Base-by-base conservation (phyloP, 352 stramenopile species). In the Phytophthora brassicae region DNA sequence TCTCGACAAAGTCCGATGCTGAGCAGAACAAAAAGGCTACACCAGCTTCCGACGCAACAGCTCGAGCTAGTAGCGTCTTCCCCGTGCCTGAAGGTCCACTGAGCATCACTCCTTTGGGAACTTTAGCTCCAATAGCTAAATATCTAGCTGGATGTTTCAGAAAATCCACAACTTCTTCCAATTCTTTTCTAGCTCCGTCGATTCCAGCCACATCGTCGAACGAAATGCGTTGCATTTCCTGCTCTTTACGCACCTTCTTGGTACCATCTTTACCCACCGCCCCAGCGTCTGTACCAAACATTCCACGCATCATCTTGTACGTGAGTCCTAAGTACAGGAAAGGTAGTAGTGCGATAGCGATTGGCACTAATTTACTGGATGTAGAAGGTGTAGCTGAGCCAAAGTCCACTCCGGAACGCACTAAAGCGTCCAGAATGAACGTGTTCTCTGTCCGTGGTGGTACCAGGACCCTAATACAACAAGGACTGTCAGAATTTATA, bases 1-100 rank as follows among this genome's bases (percentile, higher is more conserved):
- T 97, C 63, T 99, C 96, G 9, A 98, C 92, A 76, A 99, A 99
- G 64, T 99, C 94, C n/a, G 92, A 98, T 36, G 92, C 96, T 26
- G 92, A 98, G 61, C 94, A 97, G 60, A 90, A 97, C 41, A 98
- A 89, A 70, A 98, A 98, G 6, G 94, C 89, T 3, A 98, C 94
- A 41, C 89, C 88, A 1, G 96, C 92, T 72, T 98, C 95, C 5
- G 88, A 93, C 1, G 96, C 96, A 6, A 98, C 89, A 17, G 94
- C 94, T 60, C 83, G 58, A 64, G 96, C 96, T 14, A 99, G 66
- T 23, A 99, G 74, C 33, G 96, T 99, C 79, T 99, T 99, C 60
- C 94, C 96, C 6, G 88, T 96, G 41, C 96, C 96, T 0, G 95
- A 97, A 29, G 96, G 96, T 28, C 94, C 95, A 62, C 95, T 94